Percentiles rank a stretch among this genome's conserved stretches.
These are phyloP conservation scores for Diaporthe humulicola DNA, from an alignment of 2,329 filamentous ascomycete species.

Conservation along the genomic window DNA sequence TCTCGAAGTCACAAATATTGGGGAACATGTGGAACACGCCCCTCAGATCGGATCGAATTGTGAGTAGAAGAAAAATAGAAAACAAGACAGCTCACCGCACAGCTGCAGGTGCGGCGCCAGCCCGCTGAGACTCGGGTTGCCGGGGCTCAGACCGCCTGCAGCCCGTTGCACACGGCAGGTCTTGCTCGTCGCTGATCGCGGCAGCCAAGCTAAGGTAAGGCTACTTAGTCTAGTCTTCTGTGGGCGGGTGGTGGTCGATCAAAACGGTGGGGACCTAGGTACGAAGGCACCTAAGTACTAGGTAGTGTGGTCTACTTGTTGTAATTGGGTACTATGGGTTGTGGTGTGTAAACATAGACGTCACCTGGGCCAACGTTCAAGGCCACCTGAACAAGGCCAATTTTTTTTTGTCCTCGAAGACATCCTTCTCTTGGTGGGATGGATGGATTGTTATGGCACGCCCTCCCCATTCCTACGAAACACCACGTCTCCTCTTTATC, in stretches of 20 bases:
- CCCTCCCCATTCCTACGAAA: constrained; percentile 1
- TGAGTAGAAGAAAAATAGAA: background rate
- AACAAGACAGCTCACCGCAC: constrained; percentile 36
- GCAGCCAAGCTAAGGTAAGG: constrained; percentile 27
- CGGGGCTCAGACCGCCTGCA: constrained; percentile 29
- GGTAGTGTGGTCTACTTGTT: too few species aligned
- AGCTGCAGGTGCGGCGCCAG: constrained; percentile 30
- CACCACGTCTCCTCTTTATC: background rate
- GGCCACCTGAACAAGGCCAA: constrained; percentile 18
- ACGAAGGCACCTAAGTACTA: too few species aligned
- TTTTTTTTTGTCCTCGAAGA: constrained; percentile 6
- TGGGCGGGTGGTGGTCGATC: constrained; percentile 6
- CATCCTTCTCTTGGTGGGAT: background rate
- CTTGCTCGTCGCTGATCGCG: constrained; percentile 22
- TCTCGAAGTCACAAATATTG: background rate
- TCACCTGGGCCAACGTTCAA: constrained; percentile 11
- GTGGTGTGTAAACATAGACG: background rate
- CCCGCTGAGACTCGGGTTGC: constrained; percentile 7
- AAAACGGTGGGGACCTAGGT: constrained; percentile 14
- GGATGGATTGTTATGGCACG: background rate
- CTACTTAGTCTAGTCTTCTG: background rate
- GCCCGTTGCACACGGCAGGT: constrained; percentile 14
- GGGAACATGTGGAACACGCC: background rate
- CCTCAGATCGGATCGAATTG: background rate
- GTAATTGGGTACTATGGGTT: background rate